These are phyloP conservation scores for Marvania coccoides DNA, from an alignment of 139 green algal species.

Conservation along the genomic window DNA sequence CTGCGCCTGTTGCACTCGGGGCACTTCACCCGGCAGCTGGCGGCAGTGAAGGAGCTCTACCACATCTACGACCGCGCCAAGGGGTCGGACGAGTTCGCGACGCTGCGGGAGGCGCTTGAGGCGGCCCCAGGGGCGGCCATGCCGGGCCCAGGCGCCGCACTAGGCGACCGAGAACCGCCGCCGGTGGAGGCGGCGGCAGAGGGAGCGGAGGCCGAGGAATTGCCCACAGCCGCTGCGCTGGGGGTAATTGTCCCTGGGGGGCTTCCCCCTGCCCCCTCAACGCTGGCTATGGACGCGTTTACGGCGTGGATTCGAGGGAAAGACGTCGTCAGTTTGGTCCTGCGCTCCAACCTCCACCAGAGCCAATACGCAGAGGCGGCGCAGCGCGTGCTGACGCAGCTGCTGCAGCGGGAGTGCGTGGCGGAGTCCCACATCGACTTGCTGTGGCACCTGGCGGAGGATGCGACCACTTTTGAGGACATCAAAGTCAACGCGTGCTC, in stretches of 20 bases:
- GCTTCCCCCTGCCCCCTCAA: background rate
- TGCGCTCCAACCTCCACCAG: conserved; percentile 82
- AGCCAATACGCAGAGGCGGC: conserved; percentile 78
- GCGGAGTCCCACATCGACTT: conserved; percentile 62
- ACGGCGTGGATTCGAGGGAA: conserved; percentile 58
- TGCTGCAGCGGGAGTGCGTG: conserved; percentile 40
- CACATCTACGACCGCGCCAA: too few species aligned
- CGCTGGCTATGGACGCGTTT: conserved; percentile 21
- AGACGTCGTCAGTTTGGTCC: conserved; percentile 57
- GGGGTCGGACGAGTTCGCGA: too few species aligned
- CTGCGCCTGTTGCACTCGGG: conserved; percentile 52
- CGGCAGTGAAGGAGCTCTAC: conserved; percentile 32
- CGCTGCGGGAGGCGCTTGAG: too few species aligned
- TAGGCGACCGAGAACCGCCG: too few species aligned
- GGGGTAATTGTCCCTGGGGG: too few species aligned
- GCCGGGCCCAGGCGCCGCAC: too few species aligned
- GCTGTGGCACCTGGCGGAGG: conserved; percentile 72
- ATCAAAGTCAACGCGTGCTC: conserved; percentile 74
- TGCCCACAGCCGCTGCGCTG: too few species aligned
- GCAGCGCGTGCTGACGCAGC: conserved; percentile 46
- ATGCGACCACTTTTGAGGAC: conserved; percentile 77
- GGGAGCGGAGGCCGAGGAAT: too few species aligned
- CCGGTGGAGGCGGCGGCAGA: too few species aligned
- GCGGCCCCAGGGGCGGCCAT: too few species aligned
- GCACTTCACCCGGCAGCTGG: conserved; percentile 67